A percentile compares a stretch with the other conserved stretches of the same genome.
Evolutionary conservation across 768 basidiomycete genomes (phyloP).

Genomic region (Kwoniella newhampshirensis): DNA sequence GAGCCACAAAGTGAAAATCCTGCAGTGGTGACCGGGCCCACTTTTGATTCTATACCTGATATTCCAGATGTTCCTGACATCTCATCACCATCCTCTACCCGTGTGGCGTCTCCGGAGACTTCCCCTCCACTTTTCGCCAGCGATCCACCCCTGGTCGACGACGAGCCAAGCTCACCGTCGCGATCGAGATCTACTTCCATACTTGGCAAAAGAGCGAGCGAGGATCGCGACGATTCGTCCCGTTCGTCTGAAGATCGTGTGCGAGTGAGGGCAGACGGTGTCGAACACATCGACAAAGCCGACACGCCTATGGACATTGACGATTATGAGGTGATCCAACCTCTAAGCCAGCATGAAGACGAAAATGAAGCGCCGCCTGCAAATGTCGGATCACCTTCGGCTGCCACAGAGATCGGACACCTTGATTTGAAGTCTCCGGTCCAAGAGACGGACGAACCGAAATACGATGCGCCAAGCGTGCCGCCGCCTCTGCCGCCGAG

Average conservation of each 20-base stretch:
- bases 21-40: slow-evolving; percentile 3
- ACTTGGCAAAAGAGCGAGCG: slow-evolving; percentile 47
- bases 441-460: slow-evolving; percentile 2
- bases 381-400: slow-evolving; percentile 11
- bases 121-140: slow-evolving; percentile 9
- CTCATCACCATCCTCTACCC: slow-evolving; percentile 35
- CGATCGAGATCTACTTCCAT: slow-evolving; percentile 19
- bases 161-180: neutral
- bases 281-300: slow-evolving; percentile 13
- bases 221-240: slow-evolving; percentile 45
- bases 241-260: slow-evolving; percentile 18
- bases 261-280: slow-evolving; percentile 24
- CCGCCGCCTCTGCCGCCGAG: slow-evolving; percentile 42
- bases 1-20: slow-evolving; percentile 14
- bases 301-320: slow-evolving; percentile 12
- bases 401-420: slow-evolving; percentile 12
- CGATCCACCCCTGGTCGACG: neutral
- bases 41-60: slow-evolving; percentile 30
- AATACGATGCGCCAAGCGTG: slow-evolving; percentile 13
- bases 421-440: slow-evolving; percentile 24
- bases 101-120: slow-evolving; percentile 24
- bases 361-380: neutral
- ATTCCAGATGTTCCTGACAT: slow-evolving; percentile 20
- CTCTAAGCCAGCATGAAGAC: neutral
- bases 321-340: slow-evolving; percentile 15